A percentile compares a stretch with the other conserved stretches of the same genome.
Conservation (phyloP, 2,329 filamentous ascomycete genomes). For the Dryadomyces quercivorus region DNA sequence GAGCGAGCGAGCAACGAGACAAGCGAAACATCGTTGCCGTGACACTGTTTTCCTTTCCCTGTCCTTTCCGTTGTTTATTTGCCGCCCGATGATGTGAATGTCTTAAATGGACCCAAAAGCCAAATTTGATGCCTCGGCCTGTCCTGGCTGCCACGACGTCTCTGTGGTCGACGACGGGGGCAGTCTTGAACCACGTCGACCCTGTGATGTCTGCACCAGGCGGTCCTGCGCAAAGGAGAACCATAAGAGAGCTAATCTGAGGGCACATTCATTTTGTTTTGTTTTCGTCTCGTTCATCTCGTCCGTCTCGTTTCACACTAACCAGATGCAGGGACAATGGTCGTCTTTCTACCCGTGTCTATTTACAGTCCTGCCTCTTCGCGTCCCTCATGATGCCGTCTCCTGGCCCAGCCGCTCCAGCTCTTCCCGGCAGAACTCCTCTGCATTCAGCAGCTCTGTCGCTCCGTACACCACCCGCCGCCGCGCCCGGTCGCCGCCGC, state of each 20-base stretch:
- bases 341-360: not conserved
- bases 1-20: not conserved
- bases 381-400: slow-evolving; percentile 17
- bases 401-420: slow-evolving; percentile 51
- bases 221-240: slow-evolving; percentile 6
- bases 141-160: not conserved
- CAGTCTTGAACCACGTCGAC: slow-evolving; percentile 1
- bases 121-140: slow-evolving; percentile 10
- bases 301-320: not conserved
- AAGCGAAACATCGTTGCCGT: not conserved
- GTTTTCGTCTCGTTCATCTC: not conserved
- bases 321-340: not conserved
- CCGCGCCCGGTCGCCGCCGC: slow-evolving; percentile 46
- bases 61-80: not conserved
- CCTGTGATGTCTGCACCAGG: not conserved
- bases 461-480: slow-evolving; percentile 89
- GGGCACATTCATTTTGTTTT: slow-evolving; percentile 1
- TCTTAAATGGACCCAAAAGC: slow-evolving; percentile 9
- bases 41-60: not conserved
- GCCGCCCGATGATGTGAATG: slow-evolving; percentile 8
- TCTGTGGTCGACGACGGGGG: not conserved
- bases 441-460: slow-evolving; percentile 66
- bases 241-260: slow-evolving; percentile 12
- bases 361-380: not conserved
- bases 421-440: slow-evolving; percentile 53